Percentiles rank a stretch among this genome's conserved stretches.
Evolutionary conservation across 2,329 filamentous ascomycete genomes (phyloP).

Genomic region (Verticillium nonalfalfae): DNA sequence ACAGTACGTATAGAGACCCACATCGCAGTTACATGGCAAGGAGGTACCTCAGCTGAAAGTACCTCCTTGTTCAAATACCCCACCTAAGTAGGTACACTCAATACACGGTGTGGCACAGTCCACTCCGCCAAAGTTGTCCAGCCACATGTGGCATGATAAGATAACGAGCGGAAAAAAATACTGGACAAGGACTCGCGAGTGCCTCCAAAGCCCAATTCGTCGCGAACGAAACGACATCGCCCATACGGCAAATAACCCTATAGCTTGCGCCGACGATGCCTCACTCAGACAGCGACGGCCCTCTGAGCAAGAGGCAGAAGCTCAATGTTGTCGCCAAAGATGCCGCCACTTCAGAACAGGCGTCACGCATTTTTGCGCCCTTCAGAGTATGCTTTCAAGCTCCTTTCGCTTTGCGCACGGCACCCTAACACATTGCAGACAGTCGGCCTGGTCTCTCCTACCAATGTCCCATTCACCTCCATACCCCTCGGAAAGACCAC

Average conservation of each 20-base stretch:
- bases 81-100: too few species aligned
- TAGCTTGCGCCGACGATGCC: slow-evolving; percentile 36
- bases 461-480: slow-evolving; percentile 81
- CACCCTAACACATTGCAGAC: slow-evolving; percentile 49
- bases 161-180: neutral
- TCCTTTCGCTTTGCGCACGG: neutral
- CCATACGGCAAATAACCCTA: neutral
- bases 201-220: neutral
- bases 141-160: neutral
- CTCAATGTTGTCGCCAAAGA: slow-evolving; percentile 36
- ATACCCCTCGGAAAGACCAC: slow-evolving; percentile 87
- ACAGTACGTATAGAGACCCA: too few species aligned
- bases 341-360: slow-evolving; percentile 31
- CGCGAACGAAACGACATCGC: neutral
- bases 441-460: slow-evolving; percentile 87
- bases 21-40: too few species aligned
- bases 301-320: slow-evolving; percentile 73
- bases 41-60: too few species aligned
- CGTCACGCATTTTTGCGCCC: slow-evolving; percentile 84
- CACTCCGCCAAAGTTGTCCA: neutral
- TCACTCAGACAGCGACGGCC: slow-evolving; percentile 52
- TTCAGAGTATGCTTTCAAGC: slow-evolving; percentile 64
- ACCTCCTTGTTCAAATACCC: too few species aligned
- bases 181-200: neutral
- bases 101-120: too few species aligned